phyloP scores from a whole-genome alignment of 305 asterid genomes.

The Fraxinus angustifolia region DNA sequence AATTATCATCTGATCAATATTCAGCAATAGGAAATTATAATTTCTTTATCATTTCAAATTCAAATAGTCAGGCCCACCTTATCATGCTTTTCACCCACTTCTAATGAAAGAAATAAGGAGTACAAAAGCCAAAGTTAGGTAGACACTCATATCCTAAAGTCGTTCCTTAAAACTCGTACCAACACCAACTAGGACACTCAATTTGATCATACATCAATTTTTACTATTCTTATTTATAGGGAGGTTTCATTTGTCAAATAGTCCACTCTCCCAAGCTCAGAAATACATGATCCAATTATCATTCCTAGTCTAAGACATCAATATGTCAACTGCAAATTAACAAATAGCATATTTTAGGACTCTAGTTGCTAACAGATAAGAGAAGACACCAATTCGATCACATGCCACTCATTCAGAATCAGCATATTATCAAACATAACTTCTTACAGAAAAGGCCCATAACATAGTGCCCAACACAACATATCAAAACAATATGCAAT shows the following conservation, averaged over 20 bases:
- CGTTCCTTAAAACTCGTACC: neutral
- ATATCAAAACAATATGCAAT: neutral
- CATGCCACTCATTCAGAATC: neutral
- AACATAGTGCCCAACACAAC: neutral
- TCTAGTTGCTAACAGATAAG: neutral
- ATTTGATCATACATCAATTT: neutral
- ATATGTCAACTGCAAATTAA: neutral
- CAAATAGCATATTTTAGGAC: neutral
- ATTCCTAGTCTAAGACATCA: neutral
- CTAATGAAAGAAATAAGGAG: neutral
- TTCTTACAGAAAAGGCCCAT: neutral
- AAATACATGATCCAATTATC: neutral
- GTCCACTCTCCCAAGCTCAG: neutral
- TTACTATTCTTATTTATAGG: neutral
- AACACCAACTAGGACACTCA: neutral
- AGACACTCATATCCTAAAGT: neutral
- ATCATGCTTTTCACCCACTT: neutral
- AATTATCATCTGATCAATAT: neutral
- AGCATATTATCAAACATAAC: neutral
- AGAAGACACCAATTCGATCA: neutral
- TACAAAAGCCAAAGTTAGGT: neutral
- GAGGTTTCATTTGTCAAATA: neutral
- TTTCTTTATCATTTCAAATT: neutral
- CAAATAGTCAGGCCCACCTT: neutral
- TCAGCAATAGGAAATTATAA: neutral